phyloP scores from a whole-genome alignment of 1,139 yeast genomes.

The Keqinozyma sinolaborantium region DNA sequence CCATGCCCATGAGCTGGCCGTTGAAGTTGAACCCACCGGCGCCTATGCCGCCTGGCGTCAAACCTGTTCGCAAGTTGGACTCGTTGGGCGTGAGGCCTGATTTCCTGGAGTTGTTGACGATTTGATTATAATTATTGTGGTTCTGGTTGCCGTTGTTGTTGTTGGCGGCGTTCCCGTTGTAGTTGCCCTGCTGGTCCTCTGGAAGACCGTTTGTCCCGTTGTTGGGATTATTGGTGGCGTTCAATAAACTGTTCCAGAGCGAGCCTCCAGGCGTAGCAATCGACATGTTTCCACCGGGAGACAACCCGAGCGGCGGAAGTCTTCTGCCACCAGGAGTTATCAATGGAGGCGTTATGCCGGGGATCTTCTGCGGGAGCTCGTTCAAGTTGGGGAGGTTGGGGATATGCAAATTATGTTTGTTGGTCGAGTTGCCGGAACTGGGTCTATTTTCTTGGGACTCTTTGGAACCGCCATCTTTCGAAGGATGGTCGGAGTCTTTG shows the following conservation, averaged over 20 bases:
- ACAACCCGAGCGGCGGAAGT: slow-evolving; percentile 52
- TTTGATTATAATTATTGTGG: slow-evolving; percentile 18
- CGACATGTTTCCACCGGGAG: slow-evolving; percentile 26
- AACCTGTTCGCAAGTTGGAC: slow-evolving; percentile 60
- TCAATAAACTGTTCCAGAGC: slow-evolving; percentile 45
- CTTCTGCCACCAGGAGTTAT: slow-evolving; percentile 62
- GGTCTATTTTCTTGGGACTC: slow-evolving; percentile 3
- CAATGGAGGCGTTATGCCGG: slow-evolving; percentile 51
- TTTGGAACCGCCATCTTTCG: slow-evolving; percentile 4
- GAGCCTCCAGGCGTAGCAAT: slow-evolving; percentile 51
- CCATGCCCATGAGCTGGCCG: slow-evolving; percentile 26
- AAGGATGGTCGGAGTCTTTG: slow-evolving; percentile 26
- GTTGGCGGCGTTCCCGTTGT: slow-evolving; percentile 5
- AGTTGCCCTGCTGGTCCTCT: slow-evolving; percentile 8
- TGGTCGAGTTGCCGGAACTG: slow-evolving; percentile 10
- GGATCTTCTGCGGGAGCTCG: slow-evolving; percentile 21
- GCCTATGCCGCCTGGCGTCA: slow-evolving; percentile 45
- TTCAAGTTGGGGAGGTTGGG: slow-evolving; percentile 28
- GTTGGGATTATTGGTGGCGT: slow-evolving; percentile 24
- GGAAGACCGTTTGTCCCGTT: slow-evolving; percentile 2
- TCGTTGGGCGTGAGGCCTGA: slow-evolving; percentile 72
- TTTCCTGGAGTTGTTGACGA: slow-evolving; percentile 35
- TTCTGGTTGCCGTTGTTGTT: slow-evolving; percentile 7
- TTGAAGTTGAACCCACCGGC: slow-evolving; percentile 30
- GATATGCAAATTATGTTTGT: slow-evolving; percentile 33